Percentiles rank a stretch among this genome's conserved stretches.
Evolutionary conservation across 2,329 filamentous ascomycete species (phyloP).

Genomic region (Talaromyces sp.): DNA sequence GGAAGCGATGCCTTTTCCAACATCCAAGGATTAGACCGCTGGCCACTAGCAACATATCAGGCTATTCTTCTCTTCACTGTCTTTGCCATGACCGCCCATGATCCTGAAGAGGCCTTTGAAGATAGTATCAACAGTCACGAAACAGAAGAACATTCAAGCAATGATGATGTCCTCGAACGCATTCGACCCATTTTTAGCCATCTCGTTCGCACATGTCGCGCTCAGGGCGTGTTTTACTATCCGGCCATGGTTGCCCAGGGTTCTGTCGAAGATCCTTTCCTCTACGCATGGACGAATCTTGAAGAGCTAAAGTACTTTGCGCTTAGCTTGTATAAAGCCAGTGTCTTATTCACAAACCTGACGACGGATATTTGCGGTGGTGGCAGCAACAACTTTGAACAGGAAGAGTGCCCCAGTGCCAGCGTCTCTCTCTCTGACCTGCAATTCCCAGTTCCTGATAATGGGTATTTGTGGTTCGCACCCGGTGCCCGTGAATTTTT

Average conservation of each 20-base stretch:
- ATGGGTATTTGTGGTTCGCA: conserved; percentile 9
- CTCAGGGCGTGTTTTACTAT: conserved; percentile 23
- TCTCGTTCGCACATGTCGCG: conserved; percentile 22
- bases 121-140: background rate
- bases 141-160: background rate
- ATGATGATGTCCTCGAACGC: conserved; percentile 11
- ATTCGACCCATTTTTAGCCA: conserved; percentile 13
- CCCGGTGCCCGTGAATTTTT: conserved; percentile 7
- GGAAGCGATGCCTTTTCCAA: background rate
- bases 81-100: conserved; percentile 15
- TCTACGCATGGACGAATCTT: conserved; percentile 18
- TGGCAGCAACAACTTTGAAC: background rate
- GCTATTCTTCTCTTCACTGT: conserved; percentile 26
- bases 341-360: conserved; percentile 6
- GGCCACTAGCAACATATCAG: conserved; percentile 28
- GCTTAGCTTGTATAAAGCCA: conserved; percentile 21
- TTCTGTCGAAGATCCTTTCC: conserved; percentile 5
- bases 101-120: background rate
- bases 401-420: background rate
- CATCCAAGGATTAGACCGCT: conserved; percentile 3
- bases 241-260: conserved; percentile 20
- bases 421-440: conserved; percentile 13
- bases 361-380: background rate
- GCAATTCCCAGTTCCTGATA: conserved; percentile 14
- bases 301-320: conserved; percentile 27